Conservation (phyloP, 495 filamentous ascomycete genomes). For the Parathielavia hyrcaniae region DNA sequence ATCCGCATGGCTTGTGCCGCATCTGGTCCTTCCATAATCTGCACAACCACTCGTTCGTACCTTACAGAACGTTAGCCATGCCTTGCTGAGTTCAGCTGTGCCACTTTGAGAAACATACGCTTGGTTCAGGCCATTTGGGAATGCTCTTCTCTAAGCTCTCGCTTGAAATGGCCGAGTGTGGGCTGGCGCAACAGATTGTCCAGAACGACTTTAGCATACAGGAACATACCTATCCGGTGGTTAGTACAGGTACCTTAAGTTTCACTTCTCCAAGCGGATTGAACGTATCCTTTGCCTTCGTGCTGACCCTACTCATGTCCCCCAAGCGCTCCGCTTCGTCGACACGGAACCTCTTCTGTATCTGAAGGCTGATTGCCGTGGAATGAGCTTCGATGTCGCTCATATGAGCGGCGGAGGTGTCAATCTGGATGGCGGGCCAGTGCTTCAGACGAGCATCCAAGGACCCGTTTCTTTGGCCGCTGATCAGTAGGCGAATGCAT, state of each 20-base stretch:
- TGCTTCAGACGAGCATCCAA: neutral
- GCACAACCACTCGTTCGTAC: neutral
- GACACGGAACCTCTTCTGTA: neutral
- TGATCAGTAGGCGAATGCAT: neutral
- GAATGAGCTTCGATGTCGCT: neutral
- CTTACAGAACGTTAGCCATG: neutral
- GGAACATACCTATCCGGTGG: neutral
- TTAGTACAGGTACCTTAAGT: neutral
- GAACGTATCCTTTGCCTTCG: neutral
- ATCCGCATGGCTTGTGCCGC: neutral
- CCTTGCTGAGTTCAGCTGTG: neutral
- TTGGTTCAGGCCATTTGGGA: neutral
- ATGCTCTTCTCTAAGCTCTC: neutral
- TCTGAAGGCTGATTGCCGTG: neutral
- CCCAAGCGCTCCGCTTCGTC: neutral
- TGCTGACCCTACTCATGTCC: neutral
- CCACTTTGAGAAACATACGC: neutral
- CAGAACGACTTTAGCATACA: neutral
- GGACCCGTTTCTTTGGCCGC: constrained; percentile 1
- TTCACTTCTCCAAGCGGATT: no score
- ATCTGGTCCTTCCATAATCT: neutral
- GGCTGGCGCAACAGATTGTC: neutral
- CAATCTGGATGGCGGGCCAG: neutral
- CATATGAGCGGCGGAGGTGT: neutral
- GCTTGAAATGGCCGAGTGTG: neutral